These are phyloP conservation scores for Nemania sp. DNA, from an alignment of 2,329 filamentous ascomycete genomes.

Conservation along the genomic window DNA sequence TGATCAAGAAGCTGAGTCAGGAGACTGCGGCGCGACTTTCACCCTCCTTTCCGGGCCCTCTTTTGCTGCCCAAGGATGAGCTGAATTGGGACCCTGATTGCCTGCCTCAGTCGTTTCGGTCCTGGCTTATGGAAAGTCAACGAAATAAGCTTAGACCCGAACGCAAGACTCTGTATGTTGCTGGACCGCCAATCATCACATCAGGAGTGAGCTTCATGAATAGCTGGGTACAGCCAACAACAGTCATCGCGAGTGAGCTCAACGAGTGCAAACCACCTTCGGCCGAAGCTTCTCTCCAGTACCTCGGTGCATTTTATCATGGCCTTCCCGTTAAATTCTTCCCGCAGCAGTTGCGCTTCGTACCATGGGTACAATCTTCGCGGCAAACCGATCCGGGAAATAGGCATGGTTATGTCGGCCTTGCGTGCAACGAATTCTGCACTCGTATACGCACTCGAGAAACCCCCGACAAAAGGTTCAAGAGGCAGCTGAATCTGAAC, in stretches of 20 bases:
- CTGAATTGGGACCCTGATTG: conserved; percentile 65
- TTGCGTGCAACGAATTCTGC: conserved; percentile 47
- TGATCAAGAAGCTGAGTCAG: conserved; percentile 38
- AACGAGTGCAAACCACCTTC: conserved; percentile 42
- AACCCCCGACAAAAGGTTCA: conserved; percentile 60
- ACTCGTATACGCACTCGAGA: conserved; percentile 65
- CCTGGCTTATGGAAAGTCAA: conserved; percentile 60
- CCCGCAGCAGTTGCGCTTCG: conserved; percentile 57
- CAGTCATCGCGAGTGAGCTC: conserved; percentile 7
- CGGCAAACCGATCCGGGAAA: conserved; percentile 29
- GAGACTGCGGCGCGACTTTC: conserved; percentile 40
- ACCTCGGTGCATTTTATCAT: conserved; percentile 63
- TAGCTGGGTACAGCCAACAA: conserved; percentile 56
- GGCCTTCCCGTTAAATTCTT: conserved; percentile 63
- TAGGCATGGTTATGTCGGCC: conserved; percentile 27
- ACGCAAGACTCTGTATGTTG: conserved; percentile 67
- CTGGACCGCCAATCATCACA: conserved; percentile 57
- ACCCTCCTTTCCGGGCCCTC: conserved; percentile 65
- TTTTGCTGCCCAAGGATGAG: conserved; percentile 71
- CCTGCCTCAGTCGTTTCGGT: conserved; percentile 63
- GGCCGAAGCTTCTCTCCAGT: conserved; percentile 51
- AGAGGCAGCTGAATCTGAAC: conserved; percentile 67
- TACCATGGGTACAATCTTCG: conserved; percentile 57
- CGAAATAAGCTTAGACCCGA: conserved; percentile 62
- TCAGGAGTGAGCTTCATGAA: conserved; percentile 54